These are phyloP conservation scores for Thalassiosira mediterranea DNA, from an alignment of 352 stramenopile genomes.

Conservation along the genomic window DNA sequence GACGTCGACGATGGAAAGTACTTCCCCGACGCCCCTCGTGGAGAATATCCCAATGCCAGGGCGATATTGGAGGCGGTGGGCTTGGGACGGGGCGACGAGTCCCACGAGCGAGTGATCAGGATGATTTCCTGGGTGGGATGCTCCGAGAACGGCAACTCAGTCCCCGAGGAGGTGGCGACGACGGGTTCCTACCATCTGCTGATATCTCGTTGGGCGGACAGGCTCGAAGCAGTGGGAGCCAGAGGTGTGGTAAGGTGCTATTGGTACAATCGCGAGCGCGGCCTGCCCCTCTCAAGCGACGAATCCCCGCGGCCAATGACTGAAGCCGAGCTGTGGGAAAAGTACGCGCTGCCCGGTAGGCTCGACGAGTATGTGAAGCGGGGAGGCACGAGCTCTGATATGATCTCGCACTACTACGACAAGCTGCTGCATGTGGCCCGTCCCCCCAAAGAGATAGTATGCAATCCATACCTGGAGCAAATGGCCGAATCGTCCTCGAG, in stretches of 20 bases:
- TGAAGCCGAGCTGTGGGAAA: slow-evolving; percentile 62
- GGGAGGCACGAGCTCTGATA: slow-evolving; percentile 24
- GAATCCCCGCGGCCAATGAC: slow-evolving; percentile 51
- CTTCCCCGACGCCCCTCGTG: slow-evolving; percentile 43
- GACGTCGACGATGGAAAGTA: slow-evolving; percentile 75
- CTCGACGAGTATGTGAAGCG: slow-evolving; percentile 57
- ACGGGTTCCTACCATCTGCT: slow-evolving; percentile 47
- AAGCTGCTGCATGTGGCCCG: slow-evolving; percentile 73
- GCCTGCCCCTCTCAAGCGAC: slow-evolving; percentile 33
- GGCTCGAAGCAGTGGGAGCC: slow-evolving; percentile 65
- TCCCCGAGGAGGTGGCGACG: slow-evolving; percentile 31
- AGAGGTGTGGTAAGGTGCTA: slow-evolving; percentile 73
- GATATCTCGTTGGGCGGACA: slow-evolving; percentile 69
- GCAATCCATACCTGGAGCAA: slow-evolving; percentile 65
- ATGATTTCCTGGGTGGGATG: slow-evolving; percentile 71
- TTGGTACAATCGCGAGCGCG: slow-evolving; percentile 67
- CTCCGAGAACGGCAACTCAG: slow-evolving; percentile 66
- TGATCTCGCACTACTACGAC: slow-evolving; percentile 81
- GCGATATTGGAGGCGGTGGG: slow-evolving; percentile 24
- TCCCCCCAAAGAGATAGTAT: slow-evolving; percentile 62
- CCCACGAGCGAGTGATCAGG: slow-evolving; percentile 32
- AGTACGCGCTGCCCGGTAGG: slow-evolving; percentile 40
- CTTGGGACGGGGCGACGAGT: background rate
- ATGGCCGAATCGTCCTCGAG: slow-evolving; percentile 32
- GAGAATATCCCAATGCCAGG: slow-evolving; percentile 28